A percentile compares a stretch with the other conserved stretches of the same genome.
These are phyloP conservation scores for Debaryomyces robertsiae DNA, from an alignment of 1,139 yeast genomes.

Conservation along the genomic window DNA sequence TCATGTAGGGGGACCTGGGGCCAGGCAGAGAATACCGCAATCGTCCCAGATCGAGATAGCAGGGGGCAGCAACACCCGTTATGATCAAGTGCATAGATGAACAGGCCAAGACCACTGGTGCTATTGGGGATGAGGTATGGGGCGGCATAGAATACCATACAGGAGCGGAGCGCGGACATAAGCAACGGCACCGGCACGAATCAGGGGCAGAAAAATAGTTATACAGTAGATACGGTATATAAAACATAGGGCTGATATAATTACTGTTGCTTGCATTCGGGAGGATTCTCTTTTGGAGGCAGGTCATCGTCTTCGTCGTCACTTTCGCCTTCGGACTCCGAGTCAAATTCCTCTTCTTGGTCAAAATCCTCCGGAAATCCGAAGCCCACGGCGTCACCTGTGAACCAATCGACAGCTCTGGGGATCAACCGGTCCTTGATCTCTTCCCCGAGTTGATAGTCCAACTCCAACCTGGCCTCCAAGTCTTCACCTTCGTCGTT, in stretches of 20 bases:
- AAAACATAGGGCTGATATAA: slow-evolving; percentile 5
- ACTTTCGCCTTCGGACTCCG: slow-evolving; percentile 45
- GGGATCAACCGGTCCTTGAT: slow-evolving; percentile 95
- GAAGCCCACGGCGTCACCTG: slow-evolving; percentile 87
- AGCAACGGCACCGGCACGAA: no score
- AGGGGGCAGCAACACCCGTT: no score
- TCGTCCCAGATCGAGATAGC: no score
- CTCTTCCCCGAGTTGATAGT: slow-evolving; percentile 95
- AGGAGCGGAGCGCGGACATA: no score
- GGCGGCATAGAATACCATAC: no score
- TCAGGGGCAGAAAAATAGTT: no score
- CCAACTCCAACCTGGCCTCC: slow-evolving; percentile 85
- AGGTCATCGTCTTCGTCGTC: slow-evolving; percentile 56
- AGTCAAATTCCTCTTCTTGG: slow-evolving; percentile 50
- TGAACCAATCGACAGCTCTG: slow-evolving; percentile 96
- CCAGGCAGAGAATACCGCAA: no score
- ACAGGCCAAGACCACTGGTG: no score
- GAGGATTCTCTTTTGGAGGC: slow-evolving; percentile 62
- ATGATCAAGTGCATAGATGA: no score
- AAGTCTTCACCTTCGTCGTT: slow-evolving; percentile 73
- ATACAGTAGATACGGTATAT: neutral
- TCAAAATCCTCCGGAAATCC: slow-evolving; percentile 50
- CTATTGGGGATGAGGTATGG: no score
- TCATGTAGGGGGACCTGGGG: no score
- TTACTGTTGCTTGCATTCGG: slow-evolving; percentile 82